Percentiles rank a stretch among this genome's conserved stretches.
Evolutionary conservation across 1,284 basidiomycete genomes (phyloP).

Genomic region (Austroboletus niveus): DNA sequence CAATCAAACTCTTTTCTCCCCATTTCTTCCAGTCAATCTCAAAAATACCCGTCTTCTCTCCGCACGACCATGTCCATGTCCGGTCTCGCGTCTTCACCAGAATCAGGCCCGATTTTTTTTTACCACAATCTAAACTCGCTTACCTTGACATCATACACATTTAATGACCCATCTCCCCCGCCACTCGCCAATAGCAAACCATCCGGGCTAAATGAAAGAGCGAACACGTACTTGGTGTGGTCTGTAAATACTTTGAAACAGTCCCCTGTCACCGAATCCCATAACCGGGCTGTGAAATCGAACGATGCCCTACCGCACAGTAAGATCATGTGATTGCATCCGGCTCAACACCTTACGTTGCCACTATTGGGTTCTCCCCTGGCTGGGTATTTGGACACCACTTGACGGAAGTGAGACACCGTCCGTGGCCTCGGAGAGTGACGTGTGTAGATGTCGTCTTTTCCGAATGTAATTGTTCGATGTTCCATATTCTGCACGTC

Average conservation of each 20-base stretch:
- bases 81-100: constrained; percentile 29
- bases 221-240: constrained; percentile 65
- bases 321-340: constrained; percentile 5
- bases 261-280: constrained; percentile 73
- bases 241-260: constrained; percentile 68
- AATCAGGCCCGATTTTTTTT: constrained; percentile 1
- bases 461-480: constrained; percentile 36
- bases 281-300: constrained; percentile 71
- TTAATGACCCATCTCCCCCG: constrained; percentile 36
- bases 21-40: constrained; percentile 39
- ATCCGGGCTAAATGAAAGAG: constrained; percentile 65
- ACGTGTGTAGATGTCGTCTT: constrained; percentile 33
- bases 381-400: constrained; percentile 61
- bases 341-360: constrained; percentile 54
- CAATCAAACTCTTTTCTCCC: constrained; percentile 33
- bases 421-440: constrained; percentile 60
- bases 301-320: constrained; percentile 59
- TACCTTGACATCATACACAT: constrained; percentile 36
- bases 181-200: constrained; percentile 42
- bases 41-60: constrained; percentile 37
- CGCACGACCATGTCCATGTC: constrained; percentile 34
- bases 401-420: constrained; percentile 65
- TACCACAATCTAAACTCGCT: not conserved
- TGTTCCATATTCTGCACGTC: constrained; percentile 74
- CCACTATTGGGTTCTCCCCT: constrained; percentile 55